A percentile compares a stretch with the other conserved stretches of the same genome.
phyloP scores from a whole-genome alignment of 192 early-diverging fungal genomes.

The Umbelopsis sp. region DNA sequence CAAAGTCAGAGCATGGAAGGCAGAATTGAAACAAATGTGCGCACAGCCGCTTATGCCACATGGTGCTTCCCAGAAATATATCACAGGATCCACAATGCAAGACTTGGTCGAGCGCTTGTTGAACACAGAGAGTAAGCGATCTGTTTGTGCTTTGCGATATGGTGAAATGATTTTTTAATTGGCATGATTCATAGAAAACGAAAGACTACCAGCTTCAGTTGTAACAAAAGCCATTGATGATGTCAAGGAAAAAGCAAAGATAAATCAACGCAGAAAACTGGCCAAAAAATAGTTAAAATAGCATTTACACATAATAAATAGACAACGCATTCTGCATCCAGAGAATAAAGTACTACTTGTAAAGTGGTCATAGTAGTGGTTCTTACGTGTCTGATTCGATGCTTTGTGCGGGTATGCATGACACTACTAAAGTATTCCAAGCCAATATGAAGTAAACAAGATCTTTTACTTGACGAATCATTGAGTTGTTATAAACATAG shows the following conservation, averaged over 20 bases:
- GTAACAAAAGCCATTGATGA: neutral
- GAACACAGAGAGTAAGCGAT: slow-evolving; percentile 40
- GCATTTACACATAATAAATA: no score
- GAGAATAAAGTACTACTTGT: no score
- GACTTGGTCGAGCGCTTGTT: slow-evolving; percentile 66
- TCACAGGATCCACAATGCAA: slow-evolving; percentile 63
- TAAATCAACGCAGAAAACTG: neutral
- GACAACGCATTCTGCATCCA: no score
- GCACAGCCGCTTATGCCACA: slow-evolving; percentile 50
- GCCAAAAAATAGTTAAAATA: neutral
- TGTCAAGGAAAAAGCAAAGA: neutral
- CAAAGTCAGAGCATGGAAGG: slow-evolving; percentile 48
- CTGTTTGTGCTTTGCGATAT: neutral
- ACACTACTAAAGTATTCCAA: no score
- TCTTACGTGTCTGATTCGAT: no score
- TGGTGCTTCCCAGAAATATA: slow-evolving; percentile 61
- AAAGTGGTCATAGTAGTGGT: no score
- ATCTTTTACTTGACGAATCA: no score
- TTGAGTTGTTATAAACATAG: no score
- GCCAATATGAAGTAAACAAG: no score
- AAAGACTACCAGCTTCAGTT: neutral
- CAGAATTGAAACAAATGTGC: slow-evolving; percentile 49
- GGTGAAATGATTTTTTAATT: no score
- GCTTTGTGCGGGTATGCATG: no score
- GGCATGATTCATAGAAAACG: neutral